phyloP scores from a whole-genome alignment of 2,329 filamentous ascomycete species.

The Alternaria triticina region DNA sequence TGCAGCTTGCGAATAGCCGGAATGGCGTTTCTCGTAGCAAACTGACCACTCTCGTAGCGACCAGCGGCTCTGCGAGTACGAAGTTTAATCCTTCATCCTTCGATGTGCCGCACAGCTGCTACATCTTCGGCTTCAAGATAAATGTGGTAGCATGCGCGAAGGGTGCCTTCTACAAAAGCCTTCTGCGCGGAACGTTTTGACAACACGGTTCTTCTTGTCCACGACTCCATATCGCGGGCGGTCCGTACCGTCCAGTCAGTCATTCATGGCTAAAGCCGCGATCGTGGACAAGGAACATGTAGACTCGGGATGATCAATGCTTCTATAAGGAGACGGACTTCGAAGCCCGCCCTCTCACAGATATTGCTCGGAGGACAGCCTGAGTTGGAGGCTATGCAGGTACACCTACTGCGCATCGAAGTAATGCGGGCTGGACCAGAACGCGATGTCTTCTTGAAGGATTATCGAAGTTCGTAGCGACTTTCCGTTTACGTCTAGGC shows the following conservation, averaged over 20 bases:
- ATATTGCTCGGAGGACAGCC: not conserved
- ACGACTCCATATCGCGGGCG: not conserved
- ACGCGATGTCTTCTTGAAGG: not conserved
- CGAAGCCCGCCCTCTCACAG: not conserved
- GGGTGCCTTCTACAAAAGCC: not conserved
- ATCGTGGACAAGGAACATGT: not conserved
- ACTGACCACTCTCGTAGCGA: constrained; percentile 2
- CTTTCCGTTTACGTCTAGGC: not conserved
- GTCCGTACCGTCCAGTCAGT: not conserved
- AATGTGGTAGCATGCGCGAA: not conserved
- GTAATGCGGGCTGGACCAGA: not conserved
- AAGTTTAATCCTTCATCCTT: constrained; percentile 1
- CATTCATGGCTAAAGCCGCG: not conserved
- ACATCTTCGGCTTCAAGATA: not conserved
- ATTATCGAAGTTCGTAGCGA: not conserved
- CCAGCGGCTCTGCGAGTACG: not conserved
- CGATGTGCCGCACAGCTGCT: not conserved
- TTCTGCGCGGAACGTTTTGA: not conserved
- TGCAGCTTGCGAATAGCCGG: constrained; percentile 7
- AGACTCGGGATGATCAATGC: not conserved
- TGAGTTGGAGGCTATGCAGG: not conserved
- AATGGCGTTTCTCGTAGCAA: constrained; percentile 2
- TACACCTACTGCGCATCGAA: not conserved
- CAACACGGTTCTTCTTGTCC: not conserved
- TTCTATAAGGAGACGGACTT: not conserved